Conservation (phyloP, 2,329 filamentous ascomycete species). For the Ophiocordyceps australis region DNA sequence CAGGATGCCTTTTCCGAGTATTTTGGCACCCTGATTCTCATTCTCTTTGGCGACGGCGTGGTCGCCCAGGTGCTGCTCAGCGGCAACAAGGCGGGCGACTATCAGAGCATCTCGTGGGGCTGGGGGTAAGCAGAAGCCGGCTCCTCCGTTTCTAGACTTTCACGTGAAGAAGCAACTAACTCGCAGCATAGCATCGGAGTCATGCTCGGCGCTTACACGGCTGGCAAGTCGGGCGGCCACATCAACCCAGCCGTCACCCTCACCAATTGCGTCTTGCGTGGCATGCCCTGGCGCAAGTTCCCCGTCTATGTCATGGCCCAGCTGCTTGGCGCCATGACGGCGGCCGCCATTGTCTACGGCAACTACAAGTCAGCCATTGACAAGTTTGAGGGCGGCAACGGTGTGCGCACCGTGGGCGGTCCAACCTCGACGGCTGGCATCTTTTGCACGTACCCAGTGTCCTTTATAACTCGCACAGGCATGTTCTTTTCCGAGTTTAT, state of each 20-base stretch:
- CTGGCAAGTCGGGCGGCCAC: slow-evolving; percentile 46
- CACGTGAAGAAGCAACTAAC: no score
- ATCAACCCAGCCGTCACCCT: slow-evolving; percentile 57
- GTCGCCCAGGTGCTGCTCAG: slow-evolving; percentile 52
- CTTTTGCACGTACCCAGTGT: slow-evolving; percentile 55
- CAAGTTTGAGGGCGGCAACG: slow-evolving; percentile 38
- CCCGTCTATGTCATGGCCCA: slow-evolving; percentile 51
- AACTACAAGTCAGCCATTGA: slow-evolving; percentile 50
- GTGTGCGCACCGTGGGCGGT: slow-evolving; percentile 41
- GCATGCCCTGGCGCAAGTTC: slow-evolving; percentile 50
- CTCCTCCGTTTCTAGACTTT: slow-evolving; percentile 1
- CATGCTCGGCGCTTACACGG: slow-evolving; percentile 52
- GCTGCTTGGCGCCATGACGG: slow-evolving; percentile 47
- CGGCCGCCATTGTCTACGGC: slow-evolving; percentile 38
- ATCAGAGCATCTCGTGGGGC: slow-evolving; percentile 29
- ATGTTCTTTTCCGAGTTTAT: slow-evolving; percentile 60
- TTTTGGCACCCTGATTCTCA: slow-evolving; percentile 47
- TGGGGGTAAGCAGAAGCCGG: slow-evolving; percentile 28
- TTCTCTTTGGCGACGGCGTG: slow-evolving; percentile 54
- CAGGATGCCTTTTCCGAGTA: slow-evolving; percentile 49
- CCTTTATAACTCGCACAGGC: slow-evolving; percentile 45
- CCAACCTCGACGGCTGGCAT: slow-evolving; percentile 47
- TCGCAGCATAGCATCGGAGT: slow-evolving; percentile 40
- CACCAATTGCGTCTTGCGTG: slow-evolving; percentile 48
- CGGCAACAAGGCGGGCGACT: slow-evolving; percentile 23